Evolutionary conservation across 1,139 yeast species (phyloP), one percentile per base, ranked within the genome.

Genomic region (Saccharomyces hybrid): DNA sequence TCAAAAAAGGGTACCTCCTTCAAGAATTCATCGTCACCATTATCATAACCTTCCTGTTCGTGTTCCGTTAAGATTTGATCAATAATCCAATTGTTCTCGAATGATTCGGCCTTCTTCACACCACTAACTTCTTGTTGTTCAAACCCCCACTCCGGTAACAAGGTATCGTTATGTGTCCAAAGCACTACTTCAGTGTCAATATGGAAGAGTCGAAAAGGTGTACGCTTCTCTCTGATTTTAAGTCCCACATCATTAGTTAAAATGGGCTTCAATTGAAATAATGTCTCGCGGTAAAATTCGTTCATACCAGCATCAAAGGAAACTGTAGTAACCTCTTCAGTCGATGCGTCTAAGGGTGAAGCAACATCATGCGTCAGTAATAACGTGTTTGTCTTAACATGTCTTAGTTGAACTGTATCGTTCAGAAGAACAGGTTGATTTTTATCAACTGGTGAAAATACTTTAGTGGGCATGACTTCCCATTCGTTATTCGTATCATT

Each of bases 321-420:
- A 11, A 84, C 84, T 34, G 95, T 81, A 3, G 95, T 87, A 66
- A 91, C 84, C 72, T 91, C 98, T 72, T 91, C 97, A 69, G 91
- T 88, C 19, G 97, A 89, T 51, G 96, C 85, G 67, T 74, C 86
- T 59, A 83, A 77, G 31, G 98, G 97, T n/a, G 98, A 91, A 1
- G 99, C 99, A 53, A 93, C 99, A 70, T 93, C 99, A 69, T 93
- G 95, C 86, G 58, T 89, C 80, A 2, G 98, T 91, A 14, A 78
- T 82, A 24, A 4, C 26, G 26, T 24, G 6, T 24, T 24, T 24
- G 26, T 24, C 26, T 24, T 24, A 44, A 89, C 81, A 65, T 93
- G 99, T 70, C 81, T 84, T 57, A 93, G 76, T 73, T 97, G 85
- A 56, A 95, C 75, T 24, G 80, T 72, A 65, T 88, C 95, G 59